These are phyloP conservation scores for Arthromyces matolae DNA, from an alignment of 768 basidiomycete species.

Conservation along the genomic window DNA sequence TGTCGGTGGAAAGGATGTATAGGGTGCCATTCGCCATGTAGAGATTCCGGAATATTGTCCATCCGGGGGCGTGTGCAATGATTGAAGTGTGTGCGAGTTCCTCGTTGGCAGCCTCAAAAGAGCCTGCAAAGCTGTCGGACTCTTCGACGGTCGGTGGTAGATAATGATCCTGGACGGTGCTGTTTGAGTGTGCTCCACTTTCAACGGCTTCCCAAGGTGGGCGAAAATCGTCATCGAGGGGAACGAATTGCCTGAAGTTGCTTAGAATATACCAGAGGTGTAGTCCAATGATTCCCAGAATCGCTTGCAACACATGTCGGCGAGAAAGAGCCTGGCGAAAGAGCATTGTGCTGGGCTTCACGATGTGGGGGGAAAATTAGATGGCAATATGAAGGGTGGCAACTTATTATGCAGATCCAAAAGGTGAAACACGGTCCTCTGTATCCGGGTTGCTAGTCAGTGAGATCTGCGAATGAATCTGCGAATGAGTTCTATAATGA, in stretches of 20 bases:
- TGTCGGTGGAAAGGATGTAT: constrained; percentile 52
- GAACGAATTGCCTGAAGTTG: no score
- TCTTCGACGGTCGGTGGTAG: background rate
- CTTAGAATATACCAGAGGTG: constrained; percentile 46
- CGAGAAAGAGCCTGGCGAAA: constrained; percentile 43
- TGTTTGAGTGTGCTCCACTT: no score
- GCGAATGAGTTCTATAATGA: no score
- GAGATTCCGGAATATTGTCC: constrained; percentile 80
- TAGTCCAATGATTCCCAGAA: constrained; percentile 54
- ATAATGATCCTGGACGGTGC: no score
- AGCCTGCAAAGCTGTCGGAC: background rate
- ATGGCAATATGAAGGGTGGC: background rate
- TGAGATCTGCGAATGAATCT: no score
- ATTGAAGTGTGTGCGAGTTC: constrained; percentile 51
- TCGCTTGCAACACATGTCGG: constrained; percentile 56
- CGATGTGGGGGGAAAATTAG: background rate
- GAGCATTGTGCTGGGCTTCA: constrained; percentile 9
- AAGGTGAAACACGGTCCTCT: no score
- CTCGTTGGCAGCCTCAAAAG: background rate
- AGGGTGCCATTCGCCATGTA: constrained; percentile 86
- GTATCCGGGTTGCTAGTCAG: no score
- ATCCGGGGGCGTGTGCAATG: constrained; percentile 69
- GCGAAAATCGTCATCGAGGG: constrained; percentile 14
- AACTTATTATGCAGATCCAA: no score
- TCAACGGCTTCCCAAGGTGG: constrained; percentile 28